Percentiles rank a stretch among this genome's conserved stretches.
phyloP scores from a whole-genome alignment of 768 basidiomycete species.

The Symmetrospora coprosmae region DNA sequence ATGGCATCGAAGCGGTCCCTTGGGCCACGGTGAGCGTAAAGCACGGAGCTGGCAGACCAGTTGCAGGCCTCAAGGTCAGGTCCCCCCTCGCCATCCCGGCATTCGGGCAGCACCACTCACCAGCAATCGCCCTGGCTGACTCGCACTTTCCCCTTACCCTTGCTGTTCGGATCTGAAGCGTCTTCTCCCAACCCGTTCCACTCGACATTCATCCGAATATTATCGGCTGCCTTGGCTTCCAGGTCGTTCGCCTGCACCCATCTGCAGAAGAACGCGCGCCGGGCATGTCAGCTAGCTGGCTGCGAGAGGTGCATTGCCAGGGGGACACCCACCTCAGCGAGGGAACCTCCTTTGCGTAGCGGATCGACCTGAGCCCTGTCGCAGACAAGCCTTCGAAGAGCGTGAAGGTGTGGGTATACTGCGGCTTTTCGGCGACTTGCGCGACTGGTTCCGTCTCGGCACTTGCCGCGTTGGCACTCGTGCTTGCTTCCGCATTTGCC shows the following conservation, averaged over 20 bases:
- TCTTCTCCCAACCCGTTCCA: constrained; percentile 52
- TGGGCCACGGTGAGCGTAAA: constrained; percentile 74
- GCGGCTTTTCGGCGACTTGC: too few species aligned
- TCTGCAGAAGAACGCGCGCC: constrained; percentile 40
- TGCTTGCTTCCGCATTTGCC: too few species aligned
- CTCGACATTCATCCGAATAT: constrained; percentile 71
- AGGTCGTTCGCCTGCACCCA: constrained; percentile 90
- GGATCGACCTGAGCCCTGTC: constrained; percentile 84
- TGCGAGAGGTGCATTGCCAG: not conserved
- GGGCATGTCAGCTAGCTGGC: not conserved
- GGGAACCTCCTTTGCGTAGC: constrained; percentile 94
- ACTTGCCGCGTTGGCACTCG: too few species aligned
- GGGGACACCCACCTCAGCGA: constrained; percentile 53
- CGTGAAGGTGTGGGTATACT: constrained; percentile 55
- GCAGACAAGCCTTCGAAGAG: constrained; percentile 89
- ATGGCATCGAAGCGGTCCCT: constrained; percentile 70
- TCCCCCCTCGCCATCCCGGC: not conserved
- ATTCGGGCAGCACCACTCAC: constrained; percentile 48
- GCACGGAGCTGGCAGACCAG: constrained; percentile 49
- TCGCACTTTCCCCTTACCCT: constrained; percentile 45
- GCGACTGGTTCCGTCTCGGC: too few species aligned
- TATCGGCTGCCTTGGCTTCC: constrained; percentile 62
- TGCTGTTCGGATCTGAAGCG: not conserved
- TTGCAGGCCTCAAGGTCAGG: not conserved
- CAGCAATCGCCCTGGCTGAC: constrained; percentile 91